Evolutionary conservation across 2,329 filamentous ascomycete species (phyloP).

Genomic region (Mycocentrospora acerina): DNA sequence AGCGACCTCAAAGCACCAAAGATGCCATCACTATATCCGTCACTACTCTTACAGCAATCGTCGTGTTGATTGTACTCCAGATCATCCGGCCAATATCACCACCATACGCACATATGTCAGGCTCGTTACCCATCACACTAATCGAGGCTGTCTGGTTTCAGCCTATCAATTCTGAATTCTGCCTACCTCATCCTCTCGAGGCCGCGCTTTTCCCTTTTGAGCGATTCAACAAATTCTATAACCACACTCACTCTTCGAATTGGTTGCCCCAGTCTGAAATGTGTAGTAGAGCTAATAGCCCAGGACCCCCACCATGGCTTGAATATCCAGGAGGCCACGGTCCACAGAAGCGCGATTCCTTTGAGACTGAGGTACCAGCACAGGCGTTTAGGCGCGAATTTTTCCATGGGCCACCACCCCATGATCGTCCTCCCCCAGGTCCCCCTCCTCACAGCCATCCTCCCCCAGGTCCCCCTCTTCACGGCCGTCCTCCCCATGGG

Average conservation of each 20-base stretch:
- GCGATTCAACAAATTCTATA: conserved; percentile 11
- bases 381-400: no score
- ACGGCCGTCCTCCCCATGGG: background rate
- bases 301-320: conserved; percentile 13
- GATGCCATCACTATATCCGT: conserved; percentile 10
- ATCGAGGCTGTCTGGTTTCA: conserved; percentile 16
- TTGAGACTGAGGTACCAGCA: no score
- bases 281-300: conserved; percentile 12
- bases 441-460: background rate
- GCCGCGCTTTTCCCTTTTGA: conserved; percentile 14
- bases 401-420: background rate
- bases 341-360: conserved; percentile 1
- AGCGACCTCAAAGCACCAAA: background rate
- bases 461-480: no score
- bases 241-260: conserved; percentile 8
- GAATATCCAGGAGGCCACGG: conserved; percentile 5
- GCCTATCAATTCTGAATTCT: conserved; percentile 20
- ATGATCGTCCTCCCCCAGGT: background rate
- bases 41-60: conserved; percentile 7
- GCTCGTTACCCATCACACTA: conserved; percentile 16
- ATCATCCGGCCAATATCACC: conserved; percentile 13
- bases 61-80: conserved; percentile 9
- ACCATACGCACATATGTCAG: conserved; percentile 20
- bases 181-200: conserved; percentile 16
- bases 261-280: conserved; percentile 11